These are phyloP conservation scores for Sergeia podlipaevii DNA, from an alignment of 208 protist species.

Conservation along the genomic window DNA sequence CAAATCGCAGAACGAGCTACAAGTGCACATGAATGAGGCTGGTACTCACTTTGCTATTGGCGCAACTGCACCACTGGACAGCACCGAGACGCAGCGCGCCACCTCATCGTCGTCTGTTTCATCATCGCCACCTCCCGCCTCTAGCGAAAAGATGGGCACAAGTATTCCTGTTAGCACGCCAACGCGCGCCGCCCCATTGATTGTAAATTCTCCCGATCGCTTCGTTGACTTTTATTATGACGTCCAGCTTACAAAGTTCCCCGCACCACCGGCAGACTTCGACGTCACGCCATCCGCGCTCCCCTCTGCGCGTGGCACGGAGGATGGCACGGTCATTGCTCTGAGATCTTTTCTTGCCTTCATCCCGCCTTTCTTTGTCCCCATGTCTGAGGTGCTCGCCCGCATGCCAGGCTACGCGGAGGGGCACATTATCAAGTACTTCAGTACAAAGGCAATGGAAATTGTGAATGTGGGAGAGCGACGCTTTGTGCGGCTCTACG, in stretches of 20 bases:
- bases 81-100: too few species aligned
- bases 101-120: not conserved
- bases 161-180: not conserved
- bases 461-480: constrained; percentile 50
- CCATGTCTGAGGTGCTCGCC: constrained; percentile 50
- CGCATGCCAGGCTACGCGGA: constrained; percentile 87
- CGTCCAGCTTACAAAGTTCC: constrained; percentile 37
- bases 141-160: not conserved
- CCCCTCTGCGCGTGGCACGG: constrained; percentile 23
- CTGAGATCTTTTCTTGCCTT: constrained; percentile 68
- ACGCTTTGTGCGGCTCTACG: constrained; percentile 71
- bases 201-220: constrained; percentile 1
- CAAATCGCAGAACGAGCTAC: constrained; percentile 23
- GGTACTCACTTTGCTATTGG: constrained; percentile 61
- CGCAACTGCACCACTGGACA: not conserved
- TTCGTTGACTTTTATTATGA: constrained; percentile 82
- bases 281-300: constrained; percentile 54
- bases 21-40: constrained; percentile 40
- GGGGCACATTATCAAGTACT: constrained; percentile 71
- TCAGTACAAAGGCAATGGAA: constrained; percentile 56
- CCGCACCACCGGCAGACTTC: constrained; percentile 73
- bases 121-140: not conserved
- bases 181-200: not conserved
- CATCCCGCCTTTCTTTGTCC: constrained; percentile 88
- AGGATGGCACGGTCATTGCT: constrained; percentile 60